These are phyloP conservation scores for Triglochin maritima DNA, from an alignment of 106 monocot species.

Conservation along the genomic window DNA sequence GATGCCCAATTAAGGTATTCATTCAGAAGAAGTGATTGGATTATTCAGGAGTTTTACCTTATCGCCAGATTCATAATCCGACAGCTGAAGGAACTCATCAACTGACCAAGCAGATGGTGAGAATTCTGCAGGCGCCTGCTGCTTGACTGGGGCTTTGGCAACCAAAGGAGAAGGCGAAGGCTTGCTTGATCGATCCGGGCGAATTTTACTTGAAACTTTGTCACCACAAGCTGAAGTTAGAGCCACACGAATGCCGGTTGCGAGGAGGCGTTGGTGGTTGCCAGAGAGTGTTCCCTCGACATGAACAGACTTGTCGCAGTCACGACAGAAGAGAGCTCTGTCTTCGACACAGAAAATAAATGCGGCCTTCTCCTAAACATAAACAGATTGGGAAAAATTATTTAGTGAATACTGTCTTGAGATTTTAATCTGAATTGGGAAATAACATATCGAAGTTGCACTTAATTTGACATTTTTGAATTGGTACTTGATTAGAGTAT, in stretches of 20 bases:
- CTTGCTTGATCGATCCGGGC: constrained; percentile 21
- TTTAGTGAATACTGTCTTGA: too few relatives aligned
- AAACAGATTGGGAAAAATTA: too few relatives aligned
- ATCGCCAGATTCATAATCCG: constrained; percentile 63
- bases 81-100: constrained; percentile 83
- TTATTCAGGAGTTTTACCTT: constrained; percentile 30
- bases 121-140: constrained; percentile 11
- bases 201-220: constrained; percentile 8
- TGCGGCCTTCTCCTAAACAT: constrained; percentile 59
- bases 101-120: constrained; percentile 49
- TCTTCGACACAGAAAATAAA: constrained; percentile 97
- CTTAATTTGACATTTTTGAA: too few relatives aligned
- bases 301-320: constrained; percentile 79
- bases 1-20: not conserved
- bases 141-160: constrained; percentile 2
- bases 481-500: too few relatives aligned
- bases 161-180: not conserved
- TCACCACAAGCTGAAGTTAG: constrained; percentile 19
- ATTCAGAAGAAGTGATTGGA: not conserved
- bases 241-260: constrained; percentile 75
- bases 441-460: too few relatives aligned
- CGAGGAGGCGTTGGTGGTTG: constrained; percentile 66
- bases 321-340: constrained; percentile 73
- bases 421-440: too few relatives aligned
- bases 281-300: constrained; percentile 55